Base-by-base conservation (phyloP, 768 basidiomycete species). In the Collybiopsis confluens region DNA sequence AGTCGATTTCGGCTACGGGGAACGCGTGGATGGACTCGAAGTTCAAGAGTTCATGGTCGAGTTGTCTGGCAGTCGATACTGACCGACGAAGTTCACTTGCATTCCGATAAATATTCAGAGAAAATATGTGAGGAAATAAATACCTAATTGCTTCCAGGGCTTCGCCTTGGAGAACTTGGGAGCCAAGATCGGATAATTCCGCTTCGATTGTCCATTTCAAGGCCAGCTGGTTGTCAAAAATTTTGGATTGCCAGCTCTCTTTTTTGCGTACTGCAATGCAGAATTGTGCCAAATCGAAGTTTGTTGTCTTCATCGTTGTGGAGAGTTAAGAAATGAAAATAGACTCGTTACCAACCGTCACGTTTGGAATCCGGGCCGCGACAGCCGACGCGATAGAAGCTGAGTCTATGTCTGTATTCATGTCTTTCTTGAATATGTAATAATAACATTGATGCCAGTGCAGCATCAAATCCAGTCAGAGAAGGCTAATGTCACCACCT, bases 171-270 rank as follows among this genome's bases (percentile, higher is more conserved):
- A 48, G 11, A 1, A 36, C 2, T 15, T 13, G 4, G 4, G 47
- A 48, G 20, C 35, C 47, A 15, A 37, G 13, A 5, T 30, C 18
- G 4, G 21, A 0, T 36, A 48, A 35, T 35, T 48, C 47, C 3
- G 47, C 47, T 16, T 48, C 47, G 23, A 48, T 48, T 16, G 47
- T 16, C 47, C 47, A 48, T 48, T 48, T 48, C 33, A 48, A 16
- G 16, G 16, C 33, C 8, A 48, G 30, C 4, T 36, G 15, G 9
- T 48, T 35, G 21, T 48, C 47, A 21, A 33, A 37, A 24, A 48
- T 37, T 21, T 48, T 48, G 11, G 11, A 16, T 15, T 48, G 30
- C 47, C 47, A 48, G 16, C 37, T 35, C 13, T 48, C n/a, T 20
- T 48, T 48, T 13, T 48, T 20, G 18, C 47, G 33, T 7, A 48